Conservation (phyloP, 2,329 filamentous ascomycete species). For the Cyphellophora attinorum region DNA sequence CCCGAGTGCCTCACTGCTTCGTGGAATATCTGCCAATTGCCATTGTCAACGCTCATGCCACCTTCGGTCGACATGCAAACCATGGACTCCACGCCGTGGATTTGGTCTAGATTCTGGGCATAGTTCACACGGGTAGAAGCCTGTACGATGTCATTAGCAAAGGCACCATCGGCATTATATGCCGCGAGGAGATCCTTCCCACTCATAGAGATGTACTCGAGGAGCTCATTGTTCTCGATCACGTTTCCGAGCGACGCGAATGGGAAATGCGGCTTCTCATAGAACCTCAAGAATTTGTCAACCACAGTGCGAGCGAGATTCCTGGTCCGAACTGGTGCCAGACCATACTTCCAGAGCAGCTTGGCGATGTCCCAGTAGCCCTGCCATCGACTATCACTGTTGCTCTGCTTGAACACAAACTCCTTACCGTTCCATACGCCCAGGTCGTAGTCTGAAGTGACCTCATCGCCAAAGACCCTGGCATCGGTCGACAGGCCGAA, state of each 20-base stretch:
- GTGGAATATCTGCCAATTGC: slow-evolving; percentile 94
- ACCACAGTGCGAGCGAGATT: slow-evolving; percentile 63
- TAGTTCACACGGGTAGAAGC: slow-evolving; percentile 91
- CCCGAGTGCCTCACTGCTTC: slow-evolving; percentile 60
- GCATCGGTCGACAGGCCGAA: slow-evolving; percentile 59
- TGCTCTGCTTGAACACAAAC: slow-evolving; percentile 60
- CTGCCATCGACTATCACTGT: slow-evolving; percentile 19
- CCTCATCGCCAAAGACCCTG: slow-evolving; percentile 37
- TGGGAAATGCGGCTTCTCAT: slow-evolving; percentile 73
- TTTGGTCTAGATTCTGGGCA: slow-evolving; percentile 73
- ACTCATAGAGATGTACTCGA: slow-evolving; percentile 57
- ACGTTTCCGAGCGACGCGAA: slow-evolving; percentile 66
- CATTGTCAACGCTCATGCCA: slow-evolving; percentile 67
- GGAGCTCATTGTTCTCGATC: slow-evolving; percentile 57
- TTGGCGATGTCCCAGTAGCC: slow-evolving; percentile 74
- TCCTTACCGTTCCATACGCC: slow-evolving; percentile 75
- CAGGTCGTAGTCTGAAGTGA: slow-evolving; percentile 42
- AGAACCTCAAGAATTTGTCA: slow-evolving; percentile 66
- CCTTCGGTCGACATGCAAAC: slow-evolving; percentile 85
- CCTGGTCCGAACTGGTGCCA: slow-evolving; percentile 64
- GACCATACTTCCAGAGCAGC: slow-evolving; percentile 76
- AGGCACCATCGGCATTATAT: slow-evolving; percentile 58
- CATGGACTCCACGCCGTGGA: slow-evolving; percentile 86
- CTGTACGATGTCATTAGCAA: slow-evolving; percentile 75
- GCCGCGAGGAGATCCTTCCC: slow-evolving; percentile 62